Evolutionary conservation across 2,329 filamentous ascomycete genomes (phyloP).

Genomic region (Cercospora beticola): DNA sequence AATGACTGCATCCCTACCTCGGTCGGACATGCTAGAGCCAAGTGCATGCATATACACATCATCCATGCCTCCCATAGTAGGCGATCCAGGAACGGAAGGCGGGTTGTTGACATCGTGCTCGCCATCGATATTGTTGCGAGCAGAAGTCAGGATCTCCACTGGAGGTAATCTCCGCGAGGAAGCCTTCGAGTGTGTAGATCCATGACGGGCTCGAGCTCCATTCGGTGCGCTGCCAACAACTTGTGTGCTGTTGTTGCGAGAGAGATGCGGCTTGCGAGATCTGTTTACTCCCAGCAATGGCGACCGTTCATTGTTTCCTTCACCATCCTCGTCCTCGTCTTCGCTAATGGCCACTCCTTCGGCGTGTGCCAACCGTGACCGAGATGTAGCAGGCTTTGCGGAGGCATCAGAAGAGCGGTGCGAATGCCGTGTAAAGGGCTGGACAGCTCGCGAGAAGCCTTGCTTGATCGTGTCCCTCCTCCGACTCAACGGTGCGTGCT

Average conservation of each 20-base stretch:
- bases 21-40: constrained; percentile 43
- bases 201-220: constrained; percentile 31
- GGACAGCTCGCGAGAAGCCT: constrained; percentile 28
- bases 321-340: constrained; percentile 53
- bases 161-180: constrained; percentile 26
- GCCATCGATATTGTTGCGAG: constrained; percentile 18
- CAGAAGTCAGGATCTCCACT: constrained; percentile 15
- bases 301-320: constrained; percentile 48
- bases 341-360: constrained; percentile 29
- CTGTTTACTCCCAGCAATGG: constrained; percentile 50
- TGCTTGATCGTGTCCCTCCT: constrained; percentile 48
- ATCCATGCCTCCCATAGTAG: constrained; percentile 55
- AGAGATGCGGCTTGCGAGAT: constrained; percentile 34
- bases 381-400: constrained; percentile 7
- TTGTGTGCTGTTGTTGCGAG: constrained; percentile 31
- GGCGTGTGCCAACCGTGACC: constrained; percentile 10
- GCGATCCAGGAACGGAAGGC: constrained; percentile 61
- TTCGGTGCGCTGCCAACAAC: constrained; percentile 32
- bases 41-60: constrained; percentile 71
- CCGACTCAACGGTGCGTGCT: constrained; percentile 43
- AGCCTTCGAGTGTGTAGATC: constrained; percentile 30
- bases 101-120: constrained; percentile 63
- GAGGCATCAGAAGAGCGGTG: constrained; percentile 27
- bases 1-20: constrained; percentile 50
- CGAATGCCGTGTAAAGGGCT: constrained; percentile 28